Percentiles rank a stretch among this genome's conserved stretches.
phyloP scores from a whole-genome alignment of 2,329 filamentous ascomycete genomes.

The Hymenoscyphus scutula region DNA sequence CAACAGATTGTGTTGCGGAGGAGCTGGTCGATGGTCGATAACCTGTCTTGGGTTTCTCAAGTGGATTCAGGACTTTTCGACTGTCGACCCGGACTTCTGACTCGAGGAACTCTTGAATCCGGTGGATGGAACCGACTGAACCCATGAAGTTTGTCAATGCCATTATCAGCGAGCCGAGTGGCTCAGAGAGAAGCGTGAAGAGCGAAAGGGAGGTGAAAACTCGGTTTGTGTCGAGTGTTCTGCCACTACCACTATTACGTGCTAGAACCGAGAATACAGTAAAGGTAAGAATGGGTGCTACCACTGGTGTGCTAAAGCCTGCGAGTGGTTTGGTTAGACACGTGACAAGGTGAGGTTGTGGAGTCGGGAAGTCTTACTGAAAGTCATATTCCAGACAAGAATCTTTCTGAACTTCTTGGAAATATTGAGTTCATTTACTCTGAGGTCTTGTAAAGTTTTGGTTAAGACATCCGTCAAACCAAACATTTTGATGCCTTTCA shows the following conservation, averaged over 20 bases:
- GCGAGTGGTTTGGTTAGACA: background rate
- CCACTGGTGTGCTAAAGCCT: constrained; percentile 9
- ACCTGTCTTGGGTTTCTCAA: background rate
- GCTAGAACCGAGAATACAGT: constrained; percentile 26
- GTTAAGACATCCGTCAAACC: constrained; percentile 35
- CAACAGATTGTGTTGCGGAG: background rate
- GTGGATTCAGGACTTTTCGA: constrained; percentile 10
- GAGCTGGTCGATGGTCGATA: background rate
- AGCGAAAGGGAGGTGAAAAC: constrained; percentile 43
- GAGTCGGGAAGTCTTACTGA: background rate
- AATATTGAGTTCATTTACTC: constrained; percentile 24
- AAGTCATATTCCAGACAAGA: constrained; percentile 3
- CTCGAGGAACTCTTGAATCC: constrained; percentile 38
- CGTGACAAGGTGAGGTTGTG: background rate
- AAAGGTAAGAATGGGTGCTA: constrained; percentile 26
- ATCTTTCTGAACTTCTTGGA: constrained; percentile 10
- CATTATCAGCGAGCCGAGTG: constrained; percentile 41
- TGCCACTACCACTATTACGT: constrained; percentile 25
- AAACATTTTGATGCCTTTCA: constrained; percentile 34
- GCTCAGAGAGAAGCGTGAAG: constrained; percentile 39
- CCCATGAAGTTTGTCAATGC: constrained; percentile 38
- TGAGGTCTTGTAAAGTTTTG: constrained; percentile 34
- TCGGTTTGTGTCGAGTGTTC: constrained; percentile 22
- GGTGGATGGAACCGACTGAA: constrained; percentile 38
- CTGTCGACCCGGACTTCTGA: constrained; percentile 21